phyloP scores from a whole-genome alignment of 1,284 basidiomycete genomes.

The Microbotryum silenes-acaulis region DNA sequence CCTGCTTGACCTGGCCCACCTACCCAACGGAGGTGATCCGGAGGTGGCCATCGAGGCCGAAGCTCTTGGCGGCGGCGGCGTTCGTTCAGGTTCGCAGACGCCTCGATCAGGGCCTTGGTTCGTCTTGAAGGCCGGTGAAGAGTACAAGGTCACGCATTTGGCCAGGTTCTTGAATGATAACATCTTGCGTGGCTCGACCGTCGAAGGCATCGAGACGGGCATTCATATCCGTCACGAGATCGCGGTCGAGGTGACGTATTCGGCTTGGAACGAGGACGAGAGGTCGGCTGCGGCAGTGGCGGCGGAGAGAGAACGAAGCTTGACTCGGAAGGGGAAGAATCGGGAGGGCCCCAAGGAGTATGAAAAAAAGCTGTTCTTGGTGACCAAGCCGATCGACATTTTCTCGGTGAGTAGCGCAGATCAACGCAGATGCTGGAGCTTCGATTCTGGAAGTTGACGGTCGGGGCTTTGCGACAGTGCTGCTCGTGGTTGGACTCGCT shows the following conservation, averaged over 20 bases:
- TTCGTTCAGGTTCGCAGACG: neutral
- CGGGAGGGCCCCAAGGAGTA: neutral
- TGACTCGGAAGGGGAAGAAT: neutral
- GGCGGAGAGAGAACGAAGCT: neutral
- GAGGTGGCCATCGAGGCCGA: neutral
- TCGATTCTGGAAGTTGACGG: neutral
- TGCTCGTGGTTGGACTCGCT: constrained; percentile 6
- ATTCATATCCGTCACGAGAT: neutral
- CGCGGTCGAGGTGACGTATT: constrained; percentile 2
- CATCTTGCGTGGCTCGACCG: neutral
- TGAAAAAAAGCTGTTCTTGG: neutral
- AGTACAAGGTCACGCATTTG: neutral
- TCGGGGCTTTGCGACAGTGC: neutral
- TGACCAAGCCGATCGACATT: neutral
- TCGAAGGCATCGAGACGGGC: neutral
- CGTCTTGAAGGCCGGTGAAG: neutral
- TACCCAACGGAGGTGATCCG: neutral
- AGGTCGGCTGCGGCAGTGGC: too few species aligned
- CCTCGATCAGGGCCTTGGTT: neutral
- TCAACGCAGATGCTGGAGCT: neutral
- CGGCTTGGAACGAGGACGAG: neutral
- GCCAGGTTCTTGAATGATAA: constrained; percentile 4
- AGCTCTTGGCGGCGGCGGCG: neutral
- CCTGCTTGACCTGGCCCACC: neutral
- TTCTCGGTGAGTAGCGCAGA: neutral